These are phyloP conservation scores for Prototheca cutis DNA, from an alignment of 163 green algal genomes.

Conservation along the genomic window DNA sequence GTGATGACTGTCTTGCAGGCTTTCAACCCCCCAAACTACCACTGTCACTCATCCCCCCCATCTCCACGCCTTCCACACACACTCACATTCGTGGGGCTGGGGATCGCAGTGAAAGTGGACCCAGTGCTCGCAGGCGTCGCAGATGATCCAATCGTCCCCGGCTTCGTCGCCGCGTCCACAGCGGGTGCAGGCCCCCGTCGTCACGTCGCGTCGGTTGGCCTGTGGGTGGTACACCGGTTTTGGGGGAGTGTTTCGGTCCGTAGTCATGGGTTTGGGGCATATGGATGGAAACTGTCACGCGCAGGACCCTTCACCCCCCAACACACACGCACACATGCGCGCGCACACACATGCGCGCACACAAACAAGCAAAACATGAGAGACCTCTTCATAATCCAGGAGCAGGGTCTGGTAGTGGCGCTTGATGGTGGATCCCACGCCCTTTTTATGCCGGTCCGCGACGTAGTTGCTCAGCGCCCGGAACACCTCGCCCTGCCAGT, in stretches of 20 bases:
- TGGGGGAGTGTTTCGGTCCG: no score
- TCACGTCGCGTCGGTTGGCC: conserved; percentile 32
- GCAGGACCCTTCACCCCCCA: no score
- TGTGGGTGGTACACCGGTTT: no score
- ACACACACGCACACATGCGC: no score
- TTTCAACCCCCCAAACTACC: no score
- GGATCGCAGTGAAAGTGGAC: conserved; percentile 35
- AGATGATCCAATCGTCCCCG: conserved; percentile 29
- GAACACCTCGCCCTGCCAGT: conserved; percentile 72
- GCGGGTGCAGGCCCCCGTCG: conserved; percentile 14
- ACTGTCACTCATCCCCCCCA: no score
- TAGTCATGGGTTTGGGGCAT: no score
- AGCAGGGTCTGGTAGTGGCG: conserved; percentile 48
- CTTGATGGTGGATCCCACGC: conserved; percentile 50
- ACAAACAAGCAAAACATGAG: conserved; percentile 1
- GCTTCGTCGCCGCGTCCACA: conserved; percentile 24
- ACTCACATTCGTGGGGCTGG: conserved; percentile 15
- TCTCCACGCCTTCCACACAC: no score
- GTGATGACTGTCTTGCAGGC: no score
- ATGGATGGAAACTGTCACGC: no score
- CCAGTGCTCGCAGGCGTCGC: conserved; percentile 30
- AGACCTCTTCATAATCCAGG: conserved; percentile 39
- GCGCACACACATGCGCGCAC: background rate
- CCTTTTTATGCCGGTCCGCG: conserved; percentile 30
- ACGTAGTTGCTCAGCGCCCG: conserved; percentile 42